Conservation (phyloP, 2,329 filamentous ascomycete species). For the Pseudogymnoascus sp. region DNA sequence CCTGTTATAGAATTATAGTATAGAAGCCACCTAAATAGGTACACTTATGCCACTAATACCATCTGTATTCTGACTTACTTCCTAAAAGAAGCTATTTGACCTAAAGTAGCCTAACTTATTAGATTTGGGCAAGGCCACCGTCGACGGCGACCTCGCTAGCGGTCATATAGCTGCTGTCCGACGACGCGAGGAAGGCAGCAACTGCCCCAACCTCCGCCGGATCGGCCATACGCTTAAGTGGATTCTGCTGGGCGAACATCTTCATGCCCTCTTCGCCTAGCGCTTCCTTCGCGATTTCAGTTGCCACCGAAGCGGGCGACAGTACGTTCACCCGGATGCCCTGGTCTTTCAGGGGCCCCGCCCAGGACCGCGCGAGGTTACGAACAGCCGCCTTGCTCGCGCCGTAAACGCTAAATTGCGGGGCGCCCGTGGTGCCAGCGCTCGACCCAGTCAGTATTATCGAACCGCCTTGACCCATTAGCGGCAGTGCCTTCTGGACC, state of each 20-base stretch:
- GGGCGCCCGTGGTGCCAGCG: slow-evolving; percentile 20
- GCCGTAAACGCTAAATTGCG: slow-evolving; percentile 17
- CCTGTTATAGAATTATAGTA: slow-evolving; percentile 18
- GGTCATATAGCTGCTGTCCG: slow-evolving; percentile 19
- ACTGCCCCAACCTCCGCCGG: slow-evolving; percentile 17
- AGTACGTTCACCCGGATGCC: slow-evolving; percentile 24
- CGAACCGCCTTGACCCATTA: slow-evolving; percentile 20
- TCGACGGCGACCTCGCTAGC: slow-evolving; percentile 17
- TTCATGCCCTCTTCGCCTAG: slow-evolving; percentile 18
- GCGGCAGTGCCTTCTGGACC: slow-evolving; percentile 27
- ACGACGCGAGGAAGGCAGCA: slow-evolving; percentile 17
- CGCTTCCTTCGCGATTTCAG: slow-evolving; percentile 17
- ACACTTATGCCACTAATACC: no score
- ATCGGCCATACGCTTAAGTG: slow-evolving; percentile 17
- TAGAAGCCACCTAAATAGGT: no score
- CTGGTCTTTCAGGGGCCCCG: slow-evolving; percentile 16
- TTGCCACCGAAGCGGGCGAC: slow-evolving; percentile 21
- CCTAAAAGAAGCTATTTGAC: no score
- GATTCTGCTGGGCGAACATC: slow-evolving; percentile 15
- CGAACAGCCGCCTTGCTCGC: slow-evolving; percentile 21
- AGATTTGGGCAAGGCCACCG: slow-evolving; percentile 16
- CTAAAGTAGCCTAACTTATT: no score
- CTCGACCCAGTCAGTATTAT: slow-evolving; percentile 21
- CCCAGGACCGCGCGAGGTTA: slow-evolving; percentile 19
- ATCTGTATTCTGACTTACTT: no score